Evolutionary conservation across 208 protist genomes (phyloP).

Genomic region (Acanthamoeba rhysodes): DNA sequence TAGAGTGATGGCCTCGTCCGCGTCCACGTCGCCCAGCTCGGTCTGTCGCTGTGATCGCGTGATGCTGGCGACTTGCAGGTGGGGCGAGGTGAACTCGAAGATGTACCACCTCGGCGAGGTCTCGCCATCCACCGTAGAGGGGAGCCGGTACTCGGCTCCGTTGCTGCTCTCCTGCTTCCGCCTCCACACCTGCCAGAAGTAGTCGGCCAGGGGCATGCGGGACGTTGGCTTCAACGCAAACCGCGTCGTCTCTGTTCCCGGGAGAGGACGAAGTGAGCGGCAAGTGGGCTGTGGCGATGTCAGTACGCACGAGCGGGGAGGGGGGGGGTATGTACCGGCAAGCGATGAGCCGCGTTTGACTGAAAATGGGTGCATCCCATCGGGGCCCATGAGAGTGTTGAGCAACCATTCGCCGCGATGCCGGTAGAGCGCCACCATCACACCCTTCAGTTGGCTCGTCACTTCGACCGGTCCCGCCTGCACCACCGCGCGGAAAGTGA

Average conservation of each 20-base stretch:
- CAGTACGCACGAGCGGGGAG: too few relatives aligned
- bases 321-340: too few relatives aligned
- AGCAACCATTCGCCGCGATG: slow-evolving; percentile 11
- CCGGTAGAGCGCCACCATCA: background rate
- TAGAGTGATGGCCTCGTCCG: background rate
- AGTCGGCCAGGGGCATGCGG: background rate
- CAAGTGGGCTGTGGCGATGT: background rate
- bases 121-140: background rate
- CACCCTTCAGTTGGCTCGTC: background rate
- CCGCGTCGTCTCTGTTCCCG: background rate
- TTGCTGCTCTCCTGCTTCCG: background rate
- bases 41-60: background rate
- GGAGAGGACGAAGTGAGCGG: too few relatives aligned
- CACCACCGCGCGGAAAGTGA: too few relatives aligned
- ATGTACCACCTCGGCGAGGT: background rate
- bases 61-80: background rate
- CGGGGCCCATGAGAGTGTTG: slow-evolving; percentile 8
- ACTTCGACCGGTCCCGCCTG: slow-evolving; percentile 5
- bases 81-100: slow-evolving; percentile 31
- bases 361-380: background rate
- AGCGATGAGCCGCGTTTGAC: background rate
- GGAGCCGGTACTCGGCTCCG: background rate
- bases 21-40: background rate
- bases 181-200: background rate
- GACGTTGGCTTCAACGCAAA: background rate